These are phyloP conservation scores for Dactylorhiza incarnata DNA, from an alignment of 106 monocot species.

Conservation along the genomic window DNA sequence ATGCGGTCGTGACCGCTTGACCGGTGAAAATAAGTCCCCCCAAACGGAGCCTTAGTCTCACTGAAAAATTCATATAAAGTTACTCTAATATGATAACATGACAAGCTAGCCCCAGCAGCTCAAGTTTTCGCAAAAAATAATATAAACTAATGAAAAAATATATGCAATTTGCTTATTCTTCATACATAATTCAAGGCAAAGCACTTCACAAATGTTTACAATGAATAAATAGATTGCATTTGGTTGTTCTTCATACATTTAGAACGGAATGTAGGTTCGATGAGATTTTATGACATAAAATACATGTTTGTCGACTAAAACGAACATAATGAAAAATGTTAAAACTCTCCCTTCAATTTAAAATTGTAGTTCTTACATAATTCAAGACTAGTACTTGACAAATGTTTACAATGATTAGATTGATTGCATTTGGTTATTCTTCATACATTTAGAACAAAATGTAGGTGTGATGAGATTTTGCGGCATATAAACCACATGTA, in stretches of 20 bases:
- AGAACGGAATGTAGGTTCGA: not conserved
- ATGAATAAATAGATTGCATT: not conserved
- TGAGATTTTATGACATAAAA: too few species aligned
- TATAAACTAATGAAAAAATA: not conserved
- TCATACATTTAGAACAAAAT: not conserved
- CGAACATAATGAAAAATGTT: not conserved
- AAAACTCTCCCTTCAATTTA: not conserved
- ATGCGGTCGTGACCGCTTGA: too few species aligned
- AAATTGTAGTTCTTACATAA: constrained; percentile 1
- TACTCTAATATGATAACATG: too few species aligned
- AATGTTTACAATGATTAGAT: not conserved
- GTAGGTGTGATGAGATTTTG: too few species aligned
- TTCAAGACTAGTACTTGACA: not conserved
- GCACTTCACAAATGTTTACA: not conserved
- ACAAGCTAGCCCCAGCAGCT: too few species aligned
- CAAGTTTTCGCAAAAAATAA: too few species aligned
- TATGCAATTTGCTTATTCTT: not conserved
- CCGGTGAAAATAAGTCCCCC: too few species aligned
- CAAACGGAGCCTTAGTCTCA: too few species aligned
- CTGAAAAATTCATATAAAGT: too few species aligned
- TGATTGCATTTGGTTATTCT: not conserved
- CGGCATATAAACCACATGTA: too few species aligned
- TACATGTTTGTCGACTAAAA: too few species aligned
- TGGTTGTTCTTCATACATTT: constrained; percentile 1
- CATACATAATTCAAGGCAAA: not conserved